Base-by-base conservation (phyloP, 441 rosid species). In the Erysimum cheiri region DNA sequence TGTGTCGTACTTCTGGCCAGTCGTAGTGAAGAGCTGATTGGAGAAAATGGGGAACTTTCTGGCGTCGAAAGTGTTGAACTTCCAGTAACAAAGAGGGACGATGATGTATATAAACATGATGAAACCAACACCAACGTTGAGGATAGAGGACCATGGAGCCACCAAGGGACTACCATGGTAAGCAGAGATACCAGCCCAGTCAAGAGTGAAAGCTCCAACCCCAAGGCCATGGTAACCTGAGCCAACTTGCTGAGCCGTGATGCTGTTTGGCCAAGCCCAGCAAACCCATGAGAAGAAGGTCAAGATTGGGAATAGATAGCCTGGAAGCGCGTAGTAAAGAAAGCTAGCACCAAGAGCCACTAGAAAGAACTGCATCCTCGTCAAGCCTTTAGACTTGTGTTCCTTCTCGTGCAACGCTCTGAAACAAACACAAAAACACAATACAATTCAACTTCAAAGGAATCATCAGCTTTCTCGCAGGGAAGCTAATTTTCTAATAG, bases 221-320 rank as follows among this genome's bases (percentile, higher is more conserved):
- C 97, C 97, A 0, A 93, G 95, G 8, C 98, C 97, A 49, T 93
- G 93, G 86, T 91, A 89, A 8, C 94, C 98, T 1, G 98, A 93
- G 1, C 98, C 98, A 5, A 93, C 69, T 60, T 93, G 97, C 74
- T 93, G 98, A 40, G 98, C 98, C 4, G 96, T 88, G 78, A 91
- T 80, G 78, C 85, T 89, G 39, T 60, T 65, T 2, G 98, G 97
- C 93, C 91, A 89, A 26, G 52, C 87, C 98, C 97, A 93, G 70
- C 98, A 93, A n/a, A 91, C 93, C 98, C 97, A 93, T 7, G 98
- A 91, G 85, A 93, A 93, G 81, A 93, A 93, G 2, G 98, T 89
- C 82, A 93, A 78, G 58, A 93, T 85, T 8, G 90, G 88, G 79
- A 93, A 85, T 32, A 93, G 78, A 74, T 93, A 93, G 49, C 98